These are phyloP conservation scores for Monosporozyma yasuniensis DNA, from an alignment of 805 yeast species.

Conservation along the genomic window DNA sequence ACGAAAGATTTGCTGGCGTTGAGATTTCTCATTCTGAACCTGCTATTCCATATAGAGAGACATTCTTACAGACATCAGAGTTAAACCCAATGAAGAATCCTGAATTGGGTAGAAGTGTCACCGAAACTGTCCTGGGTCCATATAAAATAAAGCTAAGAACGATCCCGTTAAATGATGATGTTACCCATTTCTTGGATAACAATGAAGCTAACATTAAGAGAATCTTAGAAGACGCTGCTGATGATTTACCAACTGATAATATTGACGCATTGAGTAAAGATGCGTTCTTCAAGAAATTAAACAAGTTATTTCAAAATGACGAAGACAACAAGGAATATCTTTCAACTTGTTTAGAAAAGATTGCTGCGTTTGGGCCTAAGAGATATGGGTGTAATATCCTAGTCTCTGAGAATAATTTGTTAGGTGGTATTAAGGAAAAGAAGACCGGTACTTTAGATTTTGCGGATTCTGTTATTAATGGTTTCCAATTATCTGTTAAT, in stretches of 20 bases:
- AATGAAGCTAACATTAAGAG: slow-evolving; percentile 38
- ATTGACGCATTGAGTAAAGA: slow-evolving; percentile 6
- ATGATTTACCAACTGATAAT: slow-evolving; percentile 1
- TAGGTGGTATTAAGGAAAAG: slow-evolving; percentile 30
- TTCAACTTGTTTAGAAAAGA: slow-evolving; percentile 29
- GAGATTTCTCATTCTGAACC: slow-evolving; percentile 85
- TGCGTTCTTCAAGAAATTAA: slow-evolving; percentile 30
- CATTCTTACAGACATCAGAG: slow-evolving; percentile 47
- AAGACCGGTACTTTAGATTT: slow-evolving; percentile 28
- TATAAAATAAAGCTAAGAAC: slow-evolving; percentile 36
- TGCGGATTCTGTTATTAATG: slow-evolving; percentile 64
- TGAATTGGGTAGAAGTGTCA: slow-evolving; percentile 42
- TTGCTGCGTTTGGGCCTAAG: slow-evolving; percentile 70
- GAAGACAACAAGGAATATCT: slow-evolving; percentile 22
- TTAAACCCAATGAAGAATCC: slow-evolving; percentile 42
- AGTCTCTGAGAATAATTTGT: slow-evolving; percentile 32
- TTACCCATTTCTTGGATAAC: slow-evolving; percentile 41
- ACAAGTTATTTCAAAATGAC: slow-evolving; percentile 21
- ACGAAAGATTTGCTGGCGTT: slow-evolving; percentile 84
- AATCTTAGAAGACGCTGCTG: slow-evolving; percentile 10
- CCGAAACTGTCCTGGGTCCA: slow-evolving; percentile 44
- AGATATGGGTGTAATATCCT: slow-evolving; percentile 68
- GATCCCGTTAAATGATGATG: slow-evolving; percentile 46
- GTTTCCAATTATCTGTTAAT: slow-evolving; percentile 71
- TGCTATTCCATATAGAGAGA: slow-evolving; percentile 88